A percentile compares a stretch with the other conserved stretches of the same genome.
Evolutionary conservation across 164 flowering plant genomes (phyloP).

Genomic region (Vitis rupestris): DNA sequence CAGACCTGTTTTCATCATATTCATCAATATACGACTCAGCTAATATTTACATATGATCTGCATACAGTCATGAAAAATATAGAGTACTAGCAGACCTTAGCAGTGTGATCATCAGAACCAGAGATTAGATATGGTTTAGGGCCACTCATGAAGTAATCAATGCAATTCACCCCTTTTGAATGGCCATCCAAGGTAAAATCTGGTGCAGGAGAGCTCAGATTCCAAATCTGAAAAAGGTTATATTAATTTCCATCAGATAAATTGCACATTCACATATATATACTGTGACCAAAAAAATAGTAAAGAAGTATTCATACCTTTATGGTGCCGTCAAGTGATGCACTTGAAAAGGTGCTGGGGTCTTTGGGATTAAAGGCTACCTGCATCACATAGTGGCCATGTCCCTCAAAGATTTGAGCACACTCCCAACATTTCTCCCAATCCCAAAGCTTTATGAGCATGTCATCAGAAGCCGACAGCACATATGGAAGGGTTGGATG

Average conservation of each 20-base stretch:
- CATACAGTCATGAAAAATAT: not conserved
- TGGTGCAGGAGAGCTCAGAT: constrained; percentile 38
- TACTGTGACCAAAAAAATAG: too few relatives aligned
- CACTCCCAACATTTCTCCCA: constrained; percentile 51
- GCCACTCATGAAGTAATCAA: constrained; percentile 28
- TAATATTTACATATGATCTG: not conserved
- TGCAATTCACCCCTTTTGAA: too few relatives aligned
- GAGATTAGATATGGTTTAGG: constrained; percentile 38
- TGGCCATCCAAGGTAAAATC: constrained; percentile 39
- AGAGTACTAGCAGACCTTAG: constrained; percentile 25
- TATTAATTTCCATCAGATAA: too few relatives aligned
- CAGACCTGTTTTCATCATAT: constrained; percentile 29
- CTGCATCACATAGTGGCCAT: not conserved
- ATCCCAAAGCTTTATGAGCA: constrained; percentile 47
- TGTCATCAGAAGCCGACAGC: constrained; percentile 45
- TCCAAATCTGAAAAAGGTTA: constrained; percentile 31
- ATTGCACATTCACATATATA: too few relatives aligned
- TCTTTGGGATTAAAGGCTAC: constrained; percentile 22
- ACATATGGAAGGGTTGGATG: constrained; percentile 42
- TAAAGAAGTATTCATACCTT: constrained; percentile 20
- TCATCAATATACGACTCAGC: not conserved
- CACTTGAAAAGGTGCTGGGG: constrained; percentile 29
- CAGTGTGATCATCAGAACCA: constrained; percentile 50
- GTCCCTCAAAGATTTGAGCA: constrained; percentile 33
- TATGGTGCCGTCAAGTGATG: constrained; percentile 32